Percentiles rank a stretch among this genome's conserved stretches.
Evolutionary conservation across 352 stramenopile genomes (phyloP).

Genomic region (Halophytophthora batemanensis): DNA sequence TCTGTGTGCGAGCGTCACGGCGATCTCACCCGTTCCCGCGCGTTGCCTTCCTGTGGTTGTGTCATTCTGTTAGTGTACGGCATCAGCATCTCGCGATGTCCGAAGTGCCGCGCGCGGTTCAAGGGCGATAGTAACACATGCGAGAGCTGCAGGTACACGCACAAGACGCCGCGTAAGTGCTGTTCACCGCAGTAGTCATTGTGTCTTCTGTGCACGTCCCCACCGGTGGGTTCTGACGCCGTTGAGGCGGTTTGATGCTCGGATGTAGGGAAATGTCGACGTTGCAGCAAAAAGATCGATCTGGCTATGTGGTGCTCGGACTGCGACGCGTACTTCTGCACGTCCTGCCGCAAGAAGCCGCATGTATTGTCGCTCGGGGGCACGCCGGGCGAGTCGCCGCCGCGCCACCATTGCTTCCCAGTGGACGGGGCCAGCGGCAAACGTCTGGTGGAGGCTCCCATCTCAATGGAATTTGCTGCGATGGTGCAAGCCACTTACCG

Average conservation of each 20-base stretch:
- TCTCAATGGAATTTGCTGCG: conserved; percentile 32
- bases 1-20: no score
- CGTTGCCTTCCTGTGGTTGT: no score
- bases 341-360: conserved; percentile 44
- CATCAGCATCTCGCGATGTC: conserved; percentile 50
- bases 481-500: conserved; percentile 30
- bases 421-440: conserved; percentile 58
- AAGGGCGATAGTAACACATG: conserved; percentile 31
- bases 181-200: background rate
- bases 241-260: background rate
- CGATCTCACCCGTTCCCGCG: no score
- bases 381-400: no score
- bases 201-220: background rate
- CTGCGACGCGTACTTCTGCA: conserved; percentile 65
- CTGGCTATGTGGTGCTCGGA: conserved; percentile 64
- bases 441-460: conserved; percentile 35
- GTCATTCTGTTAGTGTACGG: conserved; percentile 72
- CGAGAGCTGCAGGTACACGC: conserved; percentile 38
- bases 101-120: conserved; percentile 40
- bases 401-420: conserved; percentile 48
- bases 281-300: conserved; percentile 30
- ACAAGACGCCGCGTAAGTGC: conserved; percentile 34
- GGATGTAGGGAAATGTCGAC: conserved; percentile 48
- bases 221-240: conserved; percentile 1
- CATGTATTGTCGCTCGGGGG: conserved; percentile 46